These are phyloP conservation scores for Pleurotus citrinopileatus DNA, from an alignment of 768 basidiomycete genomes.

Conservation along the genomic window DNA sequence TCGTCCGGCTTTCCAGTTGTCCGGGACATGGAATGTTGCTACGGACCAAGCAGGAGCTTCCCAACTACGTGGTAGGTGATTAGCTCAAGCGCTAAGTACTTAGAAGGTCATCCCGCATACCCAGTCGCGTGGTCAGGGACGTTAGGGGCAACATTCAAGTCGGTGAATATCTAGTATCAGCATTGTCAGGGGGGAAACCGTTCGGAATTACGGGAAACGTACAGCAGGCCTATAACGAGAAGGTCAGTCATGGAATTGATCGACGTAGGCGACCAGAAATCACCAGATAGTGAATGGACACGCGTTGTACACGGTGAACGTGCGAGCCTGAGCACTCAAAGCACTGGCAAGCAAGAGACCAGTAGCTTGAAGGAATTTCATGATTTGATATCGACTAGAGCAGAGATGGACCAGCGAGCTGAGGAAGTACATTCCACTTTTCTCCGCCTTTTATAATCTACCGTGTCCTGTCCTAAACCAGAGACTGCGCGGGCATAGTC, in stretches of 20 bases:
- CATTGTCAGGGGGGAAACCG: neutral
- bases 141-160: slow-evolving; percentile 34
- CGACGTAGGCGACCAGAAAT: slow-evolving; percentile 6
- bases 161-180: slow-evolving; percentile 36
- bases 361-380: slow-evolving; percentile 26
- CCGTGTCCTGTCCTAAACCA: neutral
- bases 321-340: slow-evolving; percentile 43
- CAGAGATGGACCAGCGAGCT: neutral
- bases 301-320: slow-evolving; percentile 57
- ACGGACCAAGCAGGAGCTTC: slow-evolving; percentile 24
- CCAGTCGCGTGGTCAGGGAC: slow-evolving; percentile 31
- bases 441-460: slow-evolving; percentile 1
- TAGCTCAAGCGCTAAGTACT: neutral
- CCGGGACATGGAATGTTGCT: slow-evolving; percentile 42
- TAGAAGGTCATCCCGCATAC: slow-evolving; percentile 19
- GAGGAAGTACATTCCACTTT: neutral
- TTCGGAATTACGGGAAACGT: slow-evolving; percentile 12
- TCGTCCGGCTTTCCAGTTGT: slow-evolving; percentile 42
- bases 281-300: slow-evolving; percentile 73
- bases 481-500: neutral
- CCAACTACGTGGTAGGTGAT: slow-evolving; percentile 19
- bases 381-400: slow-evolving; percentile 12
- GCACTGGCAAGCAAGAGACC: slow-evolving; percentile 25
- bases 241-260: neutral
- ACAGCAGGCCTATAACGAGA: slow-evolving; percentile 43